These are phyloP conservation scores for Fagopyrum homotropicum DNA, from an alignment of 148 eudicot species.

Conservation along the genomic window DNA sequence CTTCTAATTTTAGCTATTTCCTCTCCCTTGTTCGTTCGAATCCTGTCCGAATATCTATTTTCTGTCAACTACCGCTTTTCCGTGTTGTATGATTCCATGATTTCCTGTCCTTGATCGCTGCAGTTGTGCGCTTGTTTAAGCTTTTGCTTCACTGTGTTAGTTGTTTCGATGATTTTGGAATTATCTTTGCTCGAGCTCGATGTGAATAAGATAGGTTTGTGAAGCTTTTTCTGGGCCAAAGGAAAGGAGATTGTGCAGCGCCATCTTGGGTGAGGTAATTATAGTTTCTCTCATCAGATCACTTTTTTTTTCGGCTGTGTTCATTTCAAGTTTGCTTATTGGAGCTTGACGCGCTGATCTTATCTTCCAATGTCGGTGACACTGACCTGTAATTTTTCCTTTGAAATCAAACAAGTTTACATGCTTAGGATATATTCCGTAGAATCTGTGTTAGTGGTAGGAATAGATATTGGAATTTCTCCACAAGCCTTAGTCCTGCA, in stretches of 20 bases:
- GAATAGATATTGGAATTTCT: background rate
- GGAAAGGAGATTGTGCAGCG: background rate
- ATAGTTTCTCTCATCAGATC: background rate
- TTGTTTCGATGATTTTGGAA: slow-evolving; percentile 1
- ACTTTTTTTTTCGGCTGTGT: background rate
- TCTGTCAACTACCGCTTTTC: background rate
- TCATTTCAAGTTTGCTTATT: slow-evolving; percentile 1
- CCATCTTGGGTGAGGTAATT: background rate
- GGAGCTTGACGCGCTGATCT: background rate
- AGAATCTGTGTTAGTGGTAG: background rate
- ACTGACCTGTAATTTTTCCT: background rate
- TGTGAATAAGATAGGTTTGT: slow-evolving; percentile 9
- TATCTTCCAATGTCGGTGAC: background rate
- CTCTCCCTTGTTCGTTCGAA: background rate
- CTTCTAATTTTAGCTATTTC: background rate
- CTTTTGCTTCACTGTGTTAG: background rate
- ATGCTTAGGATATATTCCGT: background rate
- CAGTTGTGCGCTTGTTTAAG: slow-evolving; percentile 4
- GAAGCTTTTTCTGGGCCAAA: slow-evolving; percentile 6
- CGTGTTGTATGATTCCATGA: background rate
- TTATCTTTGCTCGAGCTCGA: background rate
- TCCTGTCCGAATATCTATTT: background rate
- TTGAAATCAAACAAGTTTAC: background rate
- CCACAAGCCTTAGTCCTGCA: background rate
- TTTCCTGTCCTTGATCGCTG: background rate